phyloP scores from a whole-genome alignment of 768 basidiomycete species.

The Porpolomopsis calyptriformis region DNA sequence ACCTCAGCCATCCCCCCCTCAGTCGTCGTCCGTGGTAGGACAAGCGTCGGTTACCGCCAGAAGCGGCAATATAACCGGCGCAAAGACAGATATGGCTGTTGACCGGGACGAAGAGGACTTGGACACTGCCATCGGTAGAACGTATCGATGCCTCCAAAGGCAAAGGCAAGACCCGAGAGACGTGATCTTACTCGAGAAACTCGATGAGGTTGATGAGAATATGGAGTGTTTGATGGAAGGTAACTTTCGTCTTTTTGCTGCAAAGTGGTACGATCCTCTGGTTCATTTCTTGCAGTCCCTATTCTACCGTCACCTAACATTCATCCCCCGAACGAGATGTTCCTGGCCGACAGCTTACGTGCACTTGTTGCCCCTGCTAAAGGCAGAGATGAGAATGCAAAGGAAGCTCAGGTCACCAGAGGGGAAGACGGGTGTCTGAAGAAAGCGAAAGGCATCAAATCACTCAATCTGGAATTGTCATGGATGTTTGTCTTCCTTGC shows the following conservation, averaged over 20 bases:
- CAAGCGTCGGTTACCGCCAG: slow-evolving; percentile 16
- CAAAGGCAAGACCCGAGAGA: slow-evolving; percentile 19
- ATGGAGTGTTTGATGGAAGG: slow-evolving; percentile 49
- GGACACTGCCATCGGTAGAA: slow-evolving; percentile 21
- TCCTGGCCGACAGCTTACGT: slow-evolving; percentile 23
- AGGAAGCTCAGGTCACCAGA: background rate
- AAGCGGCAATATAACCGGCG: slow-evolving; percentile 6
- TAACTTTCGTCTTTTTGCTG: slow-evolving; percentile 15
- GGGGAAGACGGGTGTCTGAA: slow-evolving; percentile 29
- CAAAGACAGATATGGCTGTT: background rate
- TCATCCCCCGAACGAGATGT: slow-evolving; percentile 24
- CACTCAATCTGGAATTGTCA: slow-evolving; percentile 49
- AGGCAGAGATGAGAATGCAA: background rate
- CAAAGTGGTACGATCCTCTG: background rate
- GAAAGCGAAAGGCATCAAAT: slow-evolving; percentile 47
- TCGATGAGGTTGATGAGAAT: slow-evolving; percentile 34
- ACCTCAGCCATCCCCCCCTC: background rate
- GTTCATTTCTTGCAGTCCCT: slow-evolving; percentile 35
- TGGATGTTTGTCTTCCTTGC: slow-evolving; percentile 37
- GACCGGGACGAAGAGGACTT: slow-evolving; percentile 14
- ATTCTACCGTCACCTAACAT: slow-evolving; percentile 41
- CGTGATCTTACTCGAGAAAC: slow-evolving; percentile 42
- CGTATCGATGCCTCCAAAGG: slow-evolving; percentile 21
- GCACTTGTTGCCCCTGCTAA: slow-evolving; percentile 5
- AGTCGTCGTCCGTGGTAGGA: slow-evolving; percentile 15